Base-by-base conservation (phyloP, 73 alveolate species). In the Effrenium voratum region DNA sequence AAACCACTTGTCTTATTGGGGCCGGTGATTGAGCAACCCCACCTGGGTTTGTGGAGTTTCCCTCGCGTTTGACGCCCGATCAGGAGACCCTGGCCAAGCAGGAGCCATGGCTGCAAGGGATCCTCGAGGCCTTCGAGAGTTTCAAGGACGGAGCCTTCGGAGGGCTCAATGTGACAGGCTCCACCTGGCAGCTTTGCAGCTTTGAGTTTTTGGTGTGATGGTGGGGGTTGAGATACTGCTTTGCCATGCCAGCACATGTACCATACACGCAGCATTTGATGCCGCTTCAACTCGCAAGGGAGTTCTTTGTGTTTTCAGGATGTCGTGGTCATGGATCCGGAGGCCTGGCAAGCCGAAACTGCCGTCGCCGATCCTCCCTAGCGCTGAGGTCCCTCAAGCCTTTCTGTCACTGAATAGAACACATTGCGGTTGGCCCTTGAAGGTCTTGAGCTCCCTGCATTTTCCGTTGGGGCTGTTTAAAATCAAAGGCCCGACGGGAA, bases 11-110 rank as follows among this genome's bases (percentile, higher is more conserved):
- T 41, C 8, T 16, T 38, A 59, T 13, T 34, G 8, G 86, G 36
- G 12, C 24, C 40, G 40, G 4, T 6, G 38, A 60, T 38, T 24
- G 30, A 60, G 38, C 30, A 38, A 6, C 16, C 8, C 40, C 75
- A 60, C 30, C 30, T n/a, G 82, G 45, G 28, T 70, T 40, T 32
- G 46, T 30, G 82, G 47, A n/a, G 82, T 70, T n/a, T 28, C 45
- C 19, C 10, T n/a, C 47, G 84, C 22, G 15, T 24, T 72, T 76
- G 49, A 15, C 43, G 44, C 30, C 43, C 40, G n/a, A n/a, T 0
- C 59, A 90, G 97, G 97, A 90, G 97, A 90, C 97, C 26, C n/a
- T 90, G 97, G 60, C 87, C 32, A 90, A 90, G 87, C 97, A 90
- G 97, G 87, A 90, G 66, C 97, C 97, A 0, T 90, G 97, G 97